Conservation (phyloP, 2,329 filamentous ascomycete genomes). For the Ascochyta lentis region DNA sequence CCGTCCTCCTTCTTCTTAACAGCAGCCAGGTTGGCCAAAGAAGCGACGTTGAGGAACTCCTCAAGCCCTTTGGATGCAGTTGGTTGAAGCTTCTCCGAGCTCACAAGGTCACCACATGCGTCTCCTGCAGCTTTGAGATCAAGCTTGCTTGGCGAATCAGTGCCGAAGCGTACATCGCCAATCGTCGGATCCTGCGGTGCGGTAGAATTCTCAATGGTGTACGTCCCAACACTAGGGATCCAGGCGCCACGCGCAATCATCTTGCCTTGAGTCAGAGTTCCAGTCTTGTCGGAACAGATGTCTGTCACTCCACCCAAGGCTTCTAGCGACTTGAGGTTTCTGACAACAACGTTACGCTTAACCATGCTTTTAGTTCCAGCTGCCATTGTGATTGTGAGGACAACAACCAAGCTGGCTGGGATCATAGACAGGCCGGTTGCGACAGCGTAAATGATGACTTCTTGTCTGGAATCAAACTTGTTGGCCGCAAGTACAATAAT, state of each 20-base stretch:
- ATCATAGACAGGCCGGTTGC: constrained; percentile 50
- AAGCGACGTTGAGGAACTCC: constrained; percentile 46
- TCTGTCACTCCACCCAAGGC: constrained; percentile 47
- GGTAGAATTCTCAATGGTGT: constrained; percentile 45
- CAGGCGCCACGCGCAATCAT: constrained; percentile 51
- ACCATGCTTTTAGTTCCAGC: constrained; percentile 48
- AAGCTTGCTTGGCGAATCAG: constrained; percentile 32
- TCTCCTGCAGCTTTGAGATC: constrained; percentile 24
- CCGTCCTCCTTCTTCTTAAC: constrained; percentile 55
- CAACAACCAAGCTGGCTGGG: constrained; percentile 46
- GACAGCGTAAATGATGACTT: constrained; percentile 51
- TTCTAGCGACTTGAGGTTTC: constrained; percentile 45
- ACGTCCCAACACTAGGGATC: constrained; percentile 48
- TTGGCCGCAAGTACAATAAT: constrained; percentile 52
- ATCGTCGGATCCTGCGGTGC: constrained; percentile 44
- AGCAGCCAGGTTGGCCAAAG: constrained; percentile 59
- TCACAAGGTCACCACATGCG: constrained; percentile 13
- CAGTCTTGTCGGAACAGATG: constrained; percentile 49
- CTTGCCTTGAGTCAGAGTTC: constrained; percentile 49
- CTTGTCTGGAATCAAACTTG: constrained; percentile 46
- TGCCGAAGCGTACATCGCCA: constrained; percentile 36
- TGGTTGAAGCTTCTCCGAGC: constrained; percentile 22
- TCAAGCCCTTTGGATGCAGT: constrained; percentile 26
- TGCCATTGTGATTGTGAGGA: constrained; percentile 50
- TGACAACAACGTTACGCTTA: constrained; percentile 46